Percentiles rank a stretch among this genome's conserved stretches.
Conservation (phyloP, 805 yeast genomes). For the Lipomyces spencermartinsiae region DNA sequence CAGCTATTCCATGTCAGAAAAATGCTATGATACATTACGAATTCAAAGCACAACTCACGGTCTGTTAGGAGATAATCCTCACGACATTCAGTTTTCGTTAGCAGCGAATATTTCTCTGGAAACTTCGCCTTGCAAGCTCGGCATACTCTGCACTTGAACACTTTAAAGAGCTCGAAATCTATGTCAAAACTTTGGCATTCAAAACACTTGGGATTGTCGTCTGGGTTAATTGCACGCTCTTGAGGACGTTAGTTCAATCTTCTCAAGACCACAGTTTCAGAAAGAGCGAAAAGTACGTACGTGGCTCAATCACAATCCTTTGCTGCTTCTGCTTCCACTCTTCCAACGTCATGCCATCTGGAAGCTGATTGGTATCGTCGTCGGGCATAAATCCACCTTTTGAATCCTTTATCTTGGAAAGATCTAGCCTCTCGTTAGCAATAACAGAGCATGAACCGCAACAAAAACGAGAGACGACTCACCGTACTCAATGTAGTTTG, state of each 20-base stretch:
- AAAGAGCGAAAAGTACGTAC: slow-evolving; percentile 15
- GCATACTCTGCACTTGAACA: slow-evolving; percentile 81
- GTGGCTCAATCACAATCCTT: slow-evolving; percentile 39
- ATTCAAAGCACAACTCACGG: slow-evolving; percentile 45
- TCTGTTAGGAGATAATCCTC: slow-evolving; percentile 94
- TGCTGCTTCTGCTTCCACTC: slow-evolving; percentile 63
- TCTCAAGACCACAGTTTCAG: background rate
- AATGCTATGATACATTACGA: background rate
- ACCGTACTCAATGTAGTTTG: slow-evolving; percentile 51
- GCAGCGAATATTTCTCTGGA: slow-evolving; percentile 87
- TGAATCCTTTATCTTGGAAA: slow-evolving; percentile 87
- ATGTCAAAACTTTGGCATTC: slow-evolving; percentile 80
- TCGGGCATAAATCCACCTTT: slow-evolving; percentile 81
- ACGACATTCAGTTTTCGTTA: slow-evolving; percentile 94
- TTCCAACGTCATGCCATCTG: slow-evolving; percentile 51
- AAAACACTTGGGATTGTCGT: slow-evolving; percentile 77
- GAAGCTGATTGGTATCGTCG: slow-evolving; percentile 44
- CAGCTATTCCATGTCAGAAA: slow-evolving; percentile 53
- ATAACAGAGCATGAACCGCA: background rate
- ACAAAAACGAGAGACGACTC: slow-evolving; percentile 3
- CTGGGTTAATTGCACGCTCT: slow-evolving; percentile 73
- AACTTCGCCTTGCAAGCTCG: slow-evolving; percentile 69
- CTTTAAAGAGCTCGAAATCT: slow-evolving; percentile 70
- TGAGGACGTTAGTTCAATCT: slow-evolving; percentile 40
- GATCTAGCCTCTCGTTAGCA: slow-evolving; percentile 55